A percentile compares a stretch with the other conserved stretches of the same genome.
Conservation (phyloP, 2,329 filamentous ascomycete species). For the Beauveria sp. region DNA sequence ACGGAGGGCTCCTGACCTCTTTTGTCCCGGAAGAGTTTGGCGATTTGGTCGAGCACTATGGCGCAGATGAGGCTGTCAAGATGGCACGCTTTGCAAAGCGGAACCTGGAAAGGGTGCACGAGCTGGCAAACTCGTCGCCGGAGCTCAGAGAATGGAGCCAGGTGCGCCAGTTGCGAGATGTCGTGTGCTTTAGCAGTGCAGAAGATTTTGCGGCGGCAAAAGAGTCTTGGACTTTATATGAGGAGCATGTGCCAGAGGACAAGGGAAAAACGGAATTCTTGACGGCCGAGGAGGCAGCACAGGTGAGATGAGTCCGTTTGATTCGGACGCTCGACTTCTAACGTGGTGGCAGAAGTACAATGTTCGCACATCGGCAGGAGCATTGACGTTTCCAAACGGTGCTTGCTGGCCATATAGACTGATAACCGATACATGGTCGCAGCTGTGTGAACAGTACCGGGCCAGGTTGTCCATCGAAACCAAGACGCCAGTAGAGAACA, state of each 20-base stretch:
- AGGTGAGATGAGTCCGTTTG: not conserved
- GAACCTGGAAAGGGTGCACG: conserved; percentile 24
- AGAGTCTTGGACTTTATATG: conserved; percentile 11
- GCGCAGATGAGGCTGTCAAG: conserved; percentile 28
- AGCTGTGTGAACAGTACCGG: conserved; percentile 21
- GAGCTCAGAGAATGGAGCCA: conserved; percentile 14
- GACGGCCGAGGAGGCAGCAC: conserved; percentile 15
- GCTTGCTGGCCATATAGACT: conserved; percentile 33
- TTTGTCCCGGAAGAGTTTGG: conserved; percentile 31
- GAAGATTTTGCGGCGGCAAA: conserved; percentile 14
- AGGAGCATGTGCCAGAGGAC: conserved; percentile 17
- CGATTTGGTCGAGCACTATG: conserved; percentile 21
- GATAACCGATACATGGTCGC: conserved; percentile 25
- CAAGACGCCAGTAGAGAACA: conserved; percentile 22
- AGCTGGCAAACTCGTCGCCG: conserved; percentile 14
- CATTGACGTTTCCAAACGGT: conserved; percentile 20
- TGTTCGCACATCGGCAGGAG: conserved; percentile 15
- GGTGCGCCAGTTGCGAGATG: conserved; percentile 12
- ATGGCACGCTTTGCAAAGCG: conserved; percentile 34
- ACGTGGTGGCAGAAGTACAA: conserved; percentile 16
- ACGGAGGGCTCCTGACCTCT: conserved; percentile 21
- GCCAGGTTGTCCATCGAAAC: conserved; percentile 22
- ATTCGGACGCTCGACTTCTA: not conserved
- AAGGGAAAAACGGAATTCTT: not conserved
- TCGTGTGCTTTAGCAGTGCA: conserved; percentile 13